These are phyloP conservation scores for Yamadazyma akitaensis DNA, from an alignment of 805 yeast genomes.

Conservation along the genomic window DNA sequence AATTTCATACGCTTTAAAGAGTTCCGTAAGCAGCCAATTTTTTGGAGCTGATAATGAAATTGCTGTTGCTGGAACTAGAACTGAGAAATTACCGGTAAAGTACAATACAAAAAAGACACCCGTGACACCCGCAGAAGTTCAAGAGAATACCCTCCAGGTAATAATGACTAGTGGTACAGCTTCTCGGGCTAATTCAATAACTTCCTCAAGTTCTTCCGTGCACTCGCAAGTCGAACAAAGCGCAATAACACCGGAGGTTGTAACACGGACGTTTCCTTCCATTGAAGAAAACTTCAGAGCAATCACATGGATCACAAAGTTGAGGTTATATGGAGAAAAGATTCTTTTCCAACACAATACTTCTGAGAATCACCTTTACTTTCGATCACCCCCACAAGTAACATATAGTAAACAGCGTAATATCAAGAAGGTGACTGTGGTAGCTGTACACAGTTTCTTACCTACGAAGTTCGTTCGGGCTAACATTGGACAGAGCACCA, in stretches of 20 bases:
- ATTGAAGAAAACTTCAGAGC: constrained; percentile 22
- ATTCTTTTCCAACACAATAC: constrained; percentile 19
- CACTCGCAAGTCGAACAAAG: background rate
- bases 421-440: constrained; percentile 25
- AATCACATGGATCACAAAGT: constrained; percentile 21
- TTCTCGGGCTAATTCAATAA: background rate
- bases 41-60: constrained; percentile 22
- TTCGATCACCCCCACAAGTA: constrained; percentile 8
- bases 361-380: constrained; percentile 28
- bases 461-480: constrained; percentile 39
- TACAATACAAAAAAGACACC: constrained; percentile 31
- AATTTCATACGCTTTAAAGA: constrained; percentile 32
- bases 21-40: constrained; percentile 15
- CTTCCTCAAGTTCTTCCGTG: constrained; percentile 1
- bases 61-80: constrained; percentile 32
- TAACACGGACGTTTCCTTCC: constrained; percentile 16
- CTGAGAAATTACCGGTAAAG: constrained; percentile 32
- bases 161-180: background rate
- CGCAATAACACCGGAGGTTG: background rate
- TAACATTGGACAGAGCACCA: constrained; percentile 35
- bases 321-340: constrained; percentile 23
- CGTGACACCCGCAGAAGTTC: constrained; percentile 31
- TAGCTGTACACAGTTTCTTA: constrained; percentile 38
- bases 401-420: constrained; percentile 9
- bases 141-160: constrained; percentile 24